Base-by-base conservation (phyloP, 2,329 filamentous ascomycete genomes). In the Xenoacremonium recifei region DNA sequence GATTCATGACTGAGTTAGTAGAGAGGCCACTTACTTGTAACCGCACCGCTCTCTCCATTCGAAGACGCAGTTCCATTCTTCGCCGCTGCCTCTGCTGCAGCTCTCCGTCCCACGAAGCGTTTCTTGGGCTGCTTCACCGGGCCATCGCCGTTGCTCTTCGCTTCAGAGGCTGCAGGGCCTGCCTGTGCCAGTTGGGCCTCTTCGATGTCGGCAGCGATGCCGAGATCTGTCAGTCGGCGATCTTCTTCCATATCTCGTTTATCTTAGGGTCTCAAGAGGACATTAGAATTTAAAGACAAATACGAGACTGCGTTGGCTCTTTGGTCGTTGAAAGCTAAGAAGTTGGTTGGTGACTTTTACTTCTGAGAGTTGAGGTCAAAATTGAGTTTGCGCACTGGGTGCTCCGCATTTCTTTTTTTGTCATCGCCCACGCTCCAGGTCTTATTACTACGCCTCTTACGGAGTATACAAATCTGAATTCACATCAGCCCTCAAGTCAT, bases 31-130 rank as follows among this genome's bases (percentile, higher is more conserved):
- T 60, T 74, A 85, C 87, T 79, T 76, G 65, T 57, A 37, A 69
- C 52, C 37, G 64, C 63, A 15, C 63, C 60, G 30, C 58, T 62
- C 37, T 57, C 60, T 13, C 54, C 57, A 12, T 41, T 42, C 19
- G 48, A 41, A 5, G 43, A 48, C 40, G 59, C 50, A 12, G 49
- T 50, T 20, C 58, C 65, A 48, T 65, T 68, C 58, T 72, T 75
- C 30, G 73, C 59, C 31, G 77, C 71, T 53, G 79, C 76, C 57
- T 84, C 79, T 47, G 81, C 75, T 7, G 87, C 88, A 17, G 87
- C 80, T 56, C 85, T 82, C 53, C 89, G 78, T 21, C 93, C 93
- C 15, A 99, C 85, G 54, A 99, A 99, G 44, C 92, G 81, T 67
- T 92, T 91, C 72, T 88, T 95, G 17, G 93, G 93, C 58, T 92